Percentiles rank a stretch among this genome's conserved stretches.
Evolutionary conservation across 345 rosid genomes (phyloP).

Genomic region (Limnanthes douglasii): DNA sequence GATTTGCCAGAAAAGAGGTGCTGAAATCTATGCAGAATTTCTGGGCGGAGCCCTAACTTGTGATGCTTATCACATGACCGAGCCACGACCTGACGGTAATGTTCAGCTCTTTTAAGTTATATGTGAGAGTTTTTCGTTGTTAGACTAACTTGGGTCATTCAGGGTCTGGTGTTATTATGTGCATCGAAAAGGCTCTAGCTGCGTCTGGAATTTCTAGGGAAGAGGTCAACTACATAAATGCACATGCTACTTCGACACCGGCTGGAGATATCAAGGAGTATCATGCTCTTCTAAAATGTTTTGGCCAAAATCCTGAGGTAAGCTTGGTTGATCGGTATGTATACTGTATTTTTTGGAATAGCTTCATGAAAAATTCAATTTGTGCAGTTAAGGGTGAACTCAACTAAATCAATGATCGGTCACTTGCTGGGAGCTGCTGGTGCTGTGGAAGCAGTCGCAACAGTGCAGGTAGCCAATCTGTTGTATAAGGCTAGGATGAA

Average conservation of each 20-base stretch:
- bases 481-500: too few species aligned
- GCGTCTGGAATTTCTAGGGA: conserved; percentile 54
- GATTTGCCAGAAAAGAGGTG: conserved; percentile 61
- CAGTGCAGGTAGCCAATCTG: conserved; percentile 54
- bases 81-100: conserved; percentile 86
- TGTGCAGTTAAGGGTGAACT: conserved; percentile 61
- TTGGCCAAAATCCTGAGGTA: conserved; percentile 75
- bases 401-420: conserved; percentile 94
- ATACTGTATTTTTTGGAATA: not conserved
- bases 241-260: conserved; percentile 90
- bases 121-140: too few species aligned
- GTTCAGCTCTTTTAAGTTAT: not conserved
- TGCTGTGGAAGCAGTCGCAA: conserved; percentile 82
- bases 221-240: conserved; percentile 74
- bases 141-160: too few species aligned
- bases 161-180: conserved; percentile 71
- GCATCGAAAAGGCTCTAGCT: conserved; percentile 80
- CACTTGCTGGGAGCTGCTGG: conserved; percentile 95
- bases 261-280: conserved; percentile 85
- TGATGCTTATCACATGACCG: conserved; percentile 97
- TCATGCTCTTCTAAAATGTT: conserved; percentile 60
- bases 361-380: too few species aligned
- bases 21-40: conserved; percentile 82
- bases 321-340: conserved; percentile 1
- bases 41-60: conserved; percentile 90